Base-by-base conservation (phyloP, 306 rosid genomes). In the Potentilla sterilis region DNA sequence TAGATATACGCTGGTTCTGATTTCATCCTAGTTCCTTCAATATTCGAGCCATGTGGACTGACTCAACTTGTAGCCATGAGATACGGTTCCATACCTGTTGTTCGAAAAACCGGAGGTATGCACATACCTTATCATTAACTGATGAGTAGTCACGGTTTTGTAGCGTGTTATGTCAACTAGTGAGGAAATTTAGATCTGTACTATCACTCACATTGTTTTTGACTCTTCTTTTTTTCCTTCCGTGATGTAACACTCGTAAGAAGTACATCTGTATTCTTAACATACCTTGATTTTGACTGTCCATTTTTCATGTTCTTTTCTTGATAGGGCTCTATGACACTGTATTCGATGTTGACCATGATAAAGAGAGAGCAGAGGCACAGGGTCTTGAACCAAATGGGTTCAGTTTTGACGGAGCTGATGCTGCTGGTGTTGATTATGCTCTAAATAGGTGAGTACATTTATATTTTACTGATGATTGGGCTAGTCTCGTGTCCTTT, bases 61-160 rank as follows among this genome's bases (percentile, higher is more conserved):
- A 92, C 99, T 66, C 99, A 96, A 81, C 99, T 96, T 81, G 84
- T 74, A 43, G 98, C 99, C 58, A 96, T 96, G 99, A 96, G 99
- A 96, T 96, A 90, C 16, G 99, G 99, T 77, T 90, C 98, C 47
- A 86, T 96, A 74, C 92, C 99, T 32, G 85, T 96, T 82, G 99
- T 96, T 82, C 91, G 99, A 67, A 96, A 90, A 88, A 96, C 99
- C 48, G 99, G 99, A 83, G 91, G 89, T 87, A 65, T 41, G 83
- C 63, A 54, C 52, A 54, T 67, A 52, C 19, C 58, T 24, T 15
- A 18, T 65, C 35, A 43, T 2, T 76, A 18, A 70, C 6, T 61
- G 22, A 51, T 42, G 51, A 6, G 43, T 67, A 48, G 42, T n/a
- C 24, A 77, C 32, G 73, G 59, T 64, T 71, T 64, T 40, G 24